Evolutionary conservation across 75 land plant genomes (phyloP), one percentile per base, ranked within the genome.

Genomic region (Adiantum capillusveneris): DNA sequence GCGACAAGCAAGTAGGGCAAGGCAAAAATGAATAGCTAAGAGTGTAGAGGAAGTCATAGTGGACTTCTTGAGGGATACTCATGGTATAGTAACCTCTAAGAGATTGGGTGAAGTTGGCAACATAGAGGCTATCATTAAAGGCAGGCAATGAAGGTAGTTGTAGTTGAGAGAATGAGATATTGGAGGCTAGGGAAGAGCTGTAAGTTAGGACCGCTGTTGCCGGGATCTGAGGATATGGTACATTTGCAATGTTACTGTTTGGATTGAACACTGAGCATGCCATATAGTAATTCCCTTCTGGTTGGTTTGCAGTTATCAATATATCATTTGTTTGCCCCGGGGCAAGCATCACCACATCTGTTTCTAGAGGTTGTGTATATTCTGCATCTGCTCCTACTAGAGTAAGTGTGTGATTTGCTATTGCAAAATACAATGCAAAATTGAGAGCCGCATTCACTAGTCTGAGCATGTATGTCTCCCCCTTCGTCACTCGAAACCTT

Each of bases 291-390:
- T 31, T 41, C 28, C 53, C 60, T 31, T 65, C 62, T 17, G 52
- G 22, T 27, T 79, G 73, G 63, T 79, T 62, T 29, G 88, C 81
- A 20, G 54, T 45, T 25, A 85, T 26, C 30, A 85, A 65, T 39
- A 79, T 64, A 57, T 75, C 77, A n/a, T 58, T 60, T 11, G 81
- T 78, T 44, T 82, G 72, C 34, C 73, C 73, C 6, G 73, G 73
- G 6, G 73, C 50, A 11, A 70, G 31, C 25, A 44, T 25, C 20
- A 70, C 43, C 39, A 5, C 19, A 21, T 31, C 44, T 22, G 67
- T 55, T 0, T 43, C 30, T 20, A 26, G 54, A 0, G 73, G 73
- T 43, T 70, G 44, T 11, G 58, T 57, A 57, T 63, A 70, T 30
- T 57, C 65, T 16, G 59, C 67, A 39, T 70, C 73, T n/a, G 54